Conservation (phyloP, 148 eudicot species). For the Spergularia bocconei region DNA sequence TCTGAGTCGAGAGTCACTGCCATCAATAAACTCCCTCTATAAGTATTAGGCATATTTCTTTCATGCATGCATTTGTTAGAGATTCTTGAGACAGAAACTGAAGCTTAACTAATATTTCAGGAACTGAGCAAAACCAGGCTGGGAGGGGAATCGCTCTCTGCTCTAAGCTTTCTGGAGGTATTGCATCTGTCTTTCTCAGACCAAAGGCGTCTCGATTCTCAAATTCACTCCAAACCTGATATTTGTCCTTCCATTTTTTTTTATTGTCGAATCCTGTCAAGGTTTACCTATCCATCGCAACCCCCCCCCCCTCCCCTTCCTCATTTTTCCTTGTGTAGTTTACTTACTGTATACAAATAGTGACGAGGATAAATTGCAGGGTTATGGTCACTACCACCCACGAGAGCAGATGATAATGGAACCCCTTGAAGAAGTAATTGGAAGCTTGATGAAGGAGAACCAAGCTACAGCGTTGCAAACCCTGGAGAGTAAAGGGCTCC, state of each 20-base stretch:
- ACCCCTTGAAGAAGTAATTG: slow-evolving; percentile 25
- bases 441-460: slow-evolving; percentile 22
- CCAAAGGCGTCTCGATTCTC: background rate
- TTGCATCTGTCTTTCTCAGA: background rate
- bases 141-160: slow-evolving; percentile 22
- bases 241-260: background rate
- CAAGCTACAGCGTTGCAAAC: slow-evolving; percentile 6
- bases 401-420: slow-evolving; percentile 10
- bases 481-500: slow-evolving; percentile 24
- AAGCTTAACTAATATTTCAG: slow-evolving; percentile 13
- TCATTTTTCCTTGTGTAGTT: background rate
- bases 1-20: too few species aligned
- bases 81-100: background rate
- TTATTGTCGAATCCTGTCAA: background rate
- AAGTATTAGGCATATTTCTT: background rate
- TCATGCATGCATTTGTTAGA: background rate
- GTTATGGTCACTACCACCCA: slow-evolving; percentile 25
- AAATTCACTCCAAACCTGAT: background rate
- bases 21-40: too few species aligned
- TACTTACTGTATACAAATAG: too few species aligned
- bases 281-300: background rate
- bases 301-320: too few species aligned
- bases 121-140: slow-evolving; percentile 20
- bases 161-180: slow-evolving; percentile 25
- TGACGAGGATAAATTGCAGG: slow-evolving; percentile 16